Percentiles rank a stretch among this genome's conserved stretches.
Conservation (phyloP, 2,329 filamentous ascomycete species). For the Penicillium sp. region DNA sequence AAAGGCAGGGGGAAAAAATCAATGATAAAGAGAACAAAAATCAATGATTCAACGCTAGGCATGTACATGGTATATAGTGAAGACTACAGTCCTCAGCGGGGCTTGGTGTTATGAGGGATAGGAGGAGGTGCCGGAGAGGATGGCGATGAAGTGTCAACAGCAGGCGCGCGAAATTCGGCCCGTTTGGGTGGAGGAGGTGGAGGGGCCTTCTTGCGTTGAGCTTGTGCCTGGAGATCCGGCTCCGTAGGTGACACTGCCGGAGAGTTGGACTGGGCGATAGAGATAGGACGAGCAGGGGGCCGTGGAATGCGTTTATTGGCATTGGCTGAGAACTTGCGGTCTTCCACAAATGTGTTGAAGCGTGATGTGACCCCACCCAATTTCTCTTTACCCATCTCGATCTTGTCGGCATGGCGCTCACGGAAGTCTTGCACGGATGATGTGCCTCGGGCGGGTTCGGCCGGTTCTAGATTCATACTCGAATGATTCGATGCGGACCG, state of each 20-base stretch:
- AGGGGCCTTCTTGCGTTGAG: conserved; percentile 49
- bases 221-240: conserved; percentile 24
- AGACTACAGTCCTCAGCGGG: conserved; percentile 36
- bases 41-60: neutral
- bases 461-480: conserved; percentile 16
- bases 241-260: conserved; percentile 27
- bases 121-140: conserved; percentile 50
- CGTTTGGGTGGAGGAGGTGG: conserved; percentile 57
- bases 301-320: conserved; percentile 29
- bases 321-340: conserved; percentile 33
- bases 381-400: conserved; percentile 58
- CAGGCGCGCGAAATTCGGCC: conserved; percentile 45
- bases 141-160: conserved; percentile 26
- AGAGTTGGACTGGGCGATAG: conserved; percentile 15
- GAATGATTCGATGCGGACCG: conserved; percentile 1
- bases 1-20: neutral
- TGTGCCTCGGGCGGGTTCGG: conserved; percentile 17
- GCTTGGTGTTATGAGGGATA: conserved; percentile 58
- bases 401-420: conserved; percentile 67
- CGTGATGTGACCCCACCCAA: conserved; percentile 49
- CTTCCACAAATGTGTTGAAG: conserved; percentile 49
- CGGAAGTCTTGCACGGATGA: conserved; percentile 56
- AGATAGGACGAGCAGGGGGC: conserved; percentile 19
- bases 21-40: neutral
- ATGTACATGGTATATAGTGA: neutral